Conservation (phyloP, 441 rosid species). For the Croton laevigatus region DNA sequence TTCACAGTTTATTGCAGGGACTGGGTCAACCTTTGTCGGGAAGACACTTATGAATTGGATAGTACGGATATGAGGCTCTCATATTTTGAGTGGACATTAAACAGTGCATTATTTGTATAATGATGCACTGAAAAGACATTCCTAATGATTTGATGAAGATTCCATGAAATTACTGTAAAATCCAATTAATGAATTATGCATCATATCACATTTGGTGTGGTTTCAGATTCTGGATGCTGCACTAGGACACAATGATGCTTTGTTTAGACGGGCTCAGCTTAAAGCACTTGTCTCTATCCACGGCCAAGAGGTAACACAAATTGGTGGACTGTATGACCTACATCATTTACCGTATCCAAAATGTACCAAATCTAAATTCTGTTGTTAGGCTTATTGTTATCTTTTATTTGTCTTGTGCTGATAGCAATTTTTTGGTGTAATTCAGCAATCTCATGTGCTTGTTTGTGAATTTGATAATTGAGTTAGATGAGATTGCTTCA, state of each 20-base stretch:
- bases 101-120: not conserved
- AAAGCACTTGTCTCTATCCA: conserved; percentile 94
- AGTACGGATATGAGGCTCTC: not conserved
- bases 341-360: not conserved
- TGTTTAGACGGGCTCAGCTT: conserved; percentile 91
- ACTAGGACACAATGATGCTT: conserved; percentile 76
- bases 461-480: not conserved
- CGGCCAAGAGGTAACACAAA: conserved; percentile 70
- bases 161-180: not conserved
- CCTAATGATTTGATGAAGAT: not conserved
- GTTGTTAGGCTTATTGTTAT: not conserved
- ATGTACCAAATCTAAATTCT: not conserved
- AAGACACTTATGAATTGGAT: not conserved
- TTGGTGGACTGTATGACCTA: conserved; percentile 2
- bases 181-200: not conserved
- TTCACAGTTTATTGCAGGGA: not conserved
- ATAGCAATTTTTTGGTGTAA: not conserved
- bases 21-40: not conserved
- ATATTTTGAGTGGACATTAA: not conserved
- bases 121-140: not conserved
- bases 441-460: not conserved
- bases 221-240: conserved; percentile 71
- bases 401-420: not conserved
- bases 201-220: conserved; percentile 17
- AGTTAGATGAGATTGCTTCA: not conserved